Evolutionary conservation across 1,284 basidiomycete species (phyloP).

Genomic region (Melampsora occidentalis): DNA sequence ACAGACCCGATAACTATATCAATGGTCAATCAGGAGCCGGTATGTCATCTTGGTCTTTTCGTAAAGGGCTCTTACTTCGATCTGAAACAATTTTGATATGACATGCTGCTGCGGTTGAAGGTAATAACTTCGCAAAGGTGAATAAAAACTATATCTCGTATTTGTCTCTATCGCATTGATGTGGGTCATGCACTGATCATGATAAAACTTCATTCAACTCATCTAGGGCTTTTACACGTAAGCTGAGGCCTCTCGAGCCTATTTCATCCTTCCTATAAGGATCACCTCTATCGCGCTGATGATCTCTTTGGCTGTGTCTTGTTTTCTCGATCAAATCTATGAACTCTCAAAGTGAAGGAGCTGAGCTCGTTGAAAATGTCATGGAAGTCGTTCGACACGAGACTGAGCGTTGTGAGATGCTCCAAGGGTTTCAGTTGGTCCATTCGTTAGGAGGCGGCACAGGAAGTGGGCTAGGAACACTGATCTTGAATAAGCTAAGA

Average conservation of each 20-base stretch:
- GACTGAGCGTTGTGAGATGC: constrained; percentile 53
- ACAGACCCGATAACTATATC: constrained; percentile 53
- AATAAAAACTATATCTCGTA: background rate
- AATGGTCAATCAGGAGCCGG: constrained; percentile 52
- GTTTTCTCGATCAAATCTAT: constrained; percentile 41
- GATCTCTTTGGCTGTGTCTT: background rate
- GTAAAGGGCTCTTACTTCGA: background rate
- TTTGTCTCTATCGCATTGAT: background rate
- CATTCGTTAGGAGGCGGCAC: constrained; percentile 55
- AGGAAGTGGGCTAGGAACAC: constrained; percentile 54
- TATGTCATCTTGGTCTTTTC: constrained; percentile 48
- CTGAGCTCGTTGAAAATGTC: constrained; percentile 53
- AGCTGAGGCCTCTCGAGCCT: background rate
- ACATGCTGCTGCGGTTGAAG: background rate
- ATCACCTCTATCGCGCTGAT: constrained; percentile 32
- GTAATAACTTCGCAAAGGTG: constrained; percentile 39
- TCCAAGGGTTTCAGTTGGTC: constrained; percentile 54
- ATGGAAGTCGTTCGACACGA: constrained; percentile 54
- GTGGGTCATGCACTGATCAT: background rate
- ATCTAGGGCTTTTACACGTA: constrained; percentile 40
- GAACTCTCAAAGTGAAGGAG: constrained; percentile 53
- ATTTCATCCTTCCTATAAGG: background rate
- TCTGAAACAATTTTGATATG: background rate
- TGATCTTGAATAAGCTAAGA: constrained; percentile 53
- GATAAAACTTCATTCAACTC: background rate